Conservation (phyloP, 225 moss, liverwort and hornwort species). For the Straminergon stramineum region DNA sequence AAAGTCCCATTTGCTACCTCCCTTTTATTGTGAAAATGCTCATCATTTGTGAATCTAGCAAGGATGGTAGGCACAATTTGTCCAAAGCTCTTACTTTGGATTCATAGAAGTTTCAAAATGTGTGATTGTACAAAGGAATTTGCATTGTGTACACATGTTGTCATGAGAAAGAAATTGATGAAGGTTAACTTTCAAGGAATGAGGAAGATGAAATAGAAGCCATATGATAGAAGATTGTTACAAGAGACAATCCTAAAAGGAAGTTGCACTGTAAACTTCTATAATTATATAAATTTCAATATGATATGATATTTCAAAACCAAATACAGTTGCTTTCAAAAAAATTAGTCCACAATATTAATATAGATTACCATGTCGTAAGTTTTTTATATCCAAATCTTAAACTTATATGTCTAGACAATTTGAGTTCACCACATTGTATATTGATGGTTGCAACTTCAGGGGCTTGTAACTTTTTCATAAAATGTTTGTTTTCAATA, state of each 20-base stretch:
- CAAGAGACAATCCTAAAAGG: no score
- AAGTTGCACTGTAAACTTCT: not conserved
- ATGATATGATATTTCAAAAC: no score
- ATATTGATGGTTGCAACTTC: no score
- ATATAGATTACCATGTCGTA: not conserved
- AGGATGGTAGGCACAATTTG: not conserved
- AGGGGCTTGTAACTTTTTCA: no score
- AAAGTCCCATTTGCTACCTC: not conserved
- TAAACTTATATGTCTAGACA: not conserved
- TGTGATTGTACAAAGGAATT: not conserved
- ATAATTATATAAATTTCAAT: not conserved
- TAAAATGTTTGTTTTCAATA: no score
- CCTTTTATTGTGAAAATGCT: not conserved
- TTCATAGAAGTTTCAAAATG: not conserved
- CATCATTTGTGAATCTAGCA: not conserved
- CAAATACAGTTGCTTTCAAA: not conserved
- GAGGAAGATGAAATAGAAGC: not conserved
- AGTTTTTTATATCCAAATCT: not conserved
- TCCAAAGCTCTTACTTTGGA: accelerated
- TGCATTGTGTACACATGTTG: not conserved
- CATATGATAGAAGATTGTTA: not conserved
- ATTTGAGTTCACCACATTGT: no score
- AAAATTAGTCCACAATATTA: not conserved
- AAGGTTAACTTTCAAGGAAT: not conserved
- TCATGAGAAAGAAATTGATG: not conserved